Conservation (phyloP, 805 yeast species). For the Suhomyces prunicola region DNA sequence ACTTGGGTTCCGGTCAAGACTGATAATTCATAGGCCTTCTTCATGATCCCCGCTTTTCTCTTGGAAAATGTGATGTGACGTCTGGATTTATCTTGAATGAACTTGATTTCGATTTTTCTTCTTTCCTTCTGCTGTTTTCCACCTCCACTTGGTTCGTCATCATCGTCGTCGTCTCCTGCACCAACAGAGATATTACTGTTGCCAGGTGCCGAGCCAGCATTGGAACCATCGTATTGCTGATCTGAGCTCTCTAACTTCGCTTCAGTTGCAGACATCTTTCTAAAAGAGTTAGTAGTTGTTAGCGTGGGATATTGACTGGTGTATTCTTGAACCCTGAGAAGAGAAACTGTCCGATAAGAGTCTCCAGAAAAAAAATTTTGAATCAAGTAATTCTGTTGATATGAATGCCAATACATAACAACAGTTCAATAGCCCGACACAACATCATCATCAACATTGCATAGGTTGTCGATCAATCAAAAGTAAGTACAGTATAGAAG, state of each 20-base stretch:
- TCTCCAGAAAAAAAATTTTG: conserved; percentile 4
- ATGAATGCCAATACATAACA: background rate
- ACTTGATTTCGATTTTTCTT: conserved; percentile 93
- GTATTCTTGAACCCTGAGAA: background rate
- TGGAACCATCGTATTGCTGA: conserved; percentile 19
- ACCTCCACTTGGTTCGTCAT: conserved; percentile 46
- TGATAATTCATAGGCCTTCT: conserved; percentile 96
- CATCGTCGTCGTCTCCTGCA: conserved; percentile 46
- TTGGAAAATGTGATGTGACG: conserved; percentile 97
- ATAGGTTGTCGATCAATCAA: background rate
- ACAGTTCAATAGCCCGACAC: background rate
- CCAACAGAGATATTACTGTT: conserved; percentile 22
- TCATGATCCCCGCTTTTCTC: conserved; percentile 98
- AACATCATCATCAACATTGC: background rate
- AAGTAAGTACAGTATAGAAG: background rate
- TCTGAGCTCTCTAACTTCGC: conserved; percentile 31
- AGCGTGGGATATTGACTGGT: background rate
- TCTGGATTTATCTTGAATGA: conserved; percentile 95
- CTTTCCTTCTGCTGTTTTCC: conserved; percentile 55
- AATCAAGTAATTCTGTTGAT: conserved; percentile 5
- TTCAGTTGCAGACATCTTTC: conserved; percentile 39
- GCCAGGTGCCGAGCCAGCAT: conserved; percentile 11
- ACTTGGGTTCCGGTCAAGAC: conserved; percentile 98
- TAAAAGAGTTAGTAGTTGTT: conserved; percentile 14
- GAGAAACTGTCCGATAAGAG: conserved; percentile 21